phyloP scores from a whole-genome alignment of 2,329 filamentous ascomycete genomes.

The Zymoseptoria ardabiliae region DNA sequence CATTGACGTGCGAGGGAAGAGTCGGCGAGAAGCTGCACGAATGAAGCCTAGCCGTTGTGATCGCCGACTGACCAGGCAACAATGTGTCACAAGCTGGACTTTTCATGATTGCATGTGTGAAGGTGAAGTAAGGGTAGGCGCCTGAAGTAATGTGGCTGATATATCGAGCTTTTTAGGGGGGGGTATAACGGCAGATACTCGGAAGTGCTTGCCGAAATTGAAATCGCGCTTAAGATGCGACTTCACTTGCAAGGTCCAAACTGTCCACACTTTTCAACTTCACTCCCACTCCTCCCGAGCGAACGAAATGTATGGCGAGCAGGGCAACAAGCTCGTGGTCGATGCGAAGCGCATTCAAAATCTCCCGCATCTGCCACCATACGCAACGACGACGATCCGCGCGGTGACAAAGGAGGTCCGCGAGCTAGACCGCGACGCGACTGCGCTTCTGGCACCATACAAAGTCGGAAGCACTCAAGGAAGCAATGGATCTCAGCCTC shows the following conservation, averaged over 20 bases:
- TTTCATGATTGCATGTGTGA: neutral
- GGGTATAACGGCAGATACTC: neutral
- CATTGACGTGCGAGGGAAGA: neutral
- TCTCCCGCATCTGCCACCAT: constrained; percentile 77
- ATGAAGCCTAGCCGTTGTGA: neutral
- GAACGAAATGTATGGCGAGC: constrained; percentile 70
- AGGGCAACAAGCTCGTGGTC: constrained; percentile 85
- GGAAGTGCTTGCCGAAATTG: neutral
- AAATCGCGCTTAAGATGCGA: neutral
- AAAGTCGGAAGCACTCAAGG: constrained; percentile 40
- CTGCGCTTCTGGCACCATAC: constrained; percentile 71
- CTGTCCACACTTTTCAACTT: neutral
- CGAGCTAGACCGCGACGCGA: constrained; percentile 81
- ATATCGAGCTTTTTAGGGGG: neutral
- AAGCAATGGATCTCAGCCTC: constrained; percentile 30
- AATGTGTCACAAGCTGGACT: neutral
- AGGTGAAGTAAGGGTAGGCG: neutral
- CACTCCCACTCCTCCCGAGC: neutral
- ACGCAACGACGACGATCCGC: constrained; percentile 86
- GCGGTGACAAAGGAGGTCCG: constrained; percentile 83
- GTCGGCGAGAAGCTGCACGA: neutral
- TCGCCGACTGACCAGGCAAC: neutral
- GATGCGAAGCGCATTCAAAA: constrained; percentile 93
- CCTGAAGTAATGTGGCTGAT: neutral
- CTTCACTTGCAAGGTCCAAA: neutral